A percentile compares a stretch with the other conserved stretches of the same genome.
Conservation (phyloP, 345 rosid species). For the Corchorus capsularis region DNA sequence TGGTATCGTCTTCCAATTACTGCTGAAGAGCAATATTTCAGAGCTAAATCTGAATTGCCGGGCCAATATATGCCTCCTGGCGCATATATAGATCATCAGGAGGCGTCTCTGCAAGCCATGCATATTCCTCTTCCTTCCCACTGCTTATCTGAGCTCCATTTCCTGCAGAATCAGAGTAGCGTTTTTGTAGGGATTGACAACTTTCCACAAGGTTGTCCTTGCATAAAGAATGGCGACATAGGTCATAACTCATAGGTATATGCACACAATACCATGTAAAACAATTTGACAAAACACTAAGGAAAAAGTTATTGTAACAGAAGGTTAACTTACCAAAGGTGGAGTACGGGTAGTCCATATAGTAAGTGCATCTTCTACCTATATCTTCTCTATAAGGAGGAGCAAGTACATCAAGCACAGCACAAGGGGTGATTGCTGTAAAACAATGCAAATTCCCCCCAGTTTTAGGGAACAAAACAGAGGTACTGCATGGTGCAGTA, state of each 20-base stretch:
- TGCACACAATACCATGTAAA: neutral
- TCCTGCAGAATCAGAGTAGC: slow-evolving; percentile 36
- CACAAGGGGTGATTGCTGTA: slow-evolving; percentile 91
- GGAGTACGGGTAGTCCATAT: slow-evolving; percentile 74
- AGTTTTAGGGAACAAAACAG: slow-evolving; percentile 72
- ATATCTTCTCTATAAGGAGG: slow-evolving; percentile 81
- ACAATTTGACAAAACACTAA: neutral
- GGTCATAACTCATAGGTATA: neutral
- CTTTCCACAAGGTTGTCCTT: neutral
- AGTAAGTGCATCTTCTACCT: slow-evolving; percentile 83
- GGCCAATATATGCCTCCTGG: slow-evolving; percentile 67
- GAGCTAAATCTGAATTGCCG: slow-evolving; percentile 49
- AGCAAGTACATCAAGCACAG: slow-evolving; percentile 85
- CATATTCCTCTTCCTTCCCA: slow-evolving; percentile 62
- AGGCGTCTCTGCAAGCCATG: slow-evolving; percentile 86
- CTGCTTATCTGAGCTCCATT: slow-evolving; percentile 41
- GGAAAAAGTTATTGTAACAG: neutral
- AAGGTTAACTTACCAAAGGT: slow-evolving; percentile 49
- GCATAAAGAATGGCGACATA: neutral
- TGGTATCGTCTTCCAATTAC: neutral
- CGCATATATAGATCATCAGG: slow-evolving; percentile 86
- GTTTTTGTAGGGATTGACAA: slow-evolving; percentile 15
- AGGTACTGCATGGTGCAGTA: slow-evolving; percentile 63
- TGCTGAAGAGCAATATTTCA: neutral
- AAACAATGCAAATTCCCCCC: slow-evolving; percentile 95